Evolutionary conservation across 495 filamentous ascomycete species (phyloP).

Genomic region (Xylaria sp.): DNA sequence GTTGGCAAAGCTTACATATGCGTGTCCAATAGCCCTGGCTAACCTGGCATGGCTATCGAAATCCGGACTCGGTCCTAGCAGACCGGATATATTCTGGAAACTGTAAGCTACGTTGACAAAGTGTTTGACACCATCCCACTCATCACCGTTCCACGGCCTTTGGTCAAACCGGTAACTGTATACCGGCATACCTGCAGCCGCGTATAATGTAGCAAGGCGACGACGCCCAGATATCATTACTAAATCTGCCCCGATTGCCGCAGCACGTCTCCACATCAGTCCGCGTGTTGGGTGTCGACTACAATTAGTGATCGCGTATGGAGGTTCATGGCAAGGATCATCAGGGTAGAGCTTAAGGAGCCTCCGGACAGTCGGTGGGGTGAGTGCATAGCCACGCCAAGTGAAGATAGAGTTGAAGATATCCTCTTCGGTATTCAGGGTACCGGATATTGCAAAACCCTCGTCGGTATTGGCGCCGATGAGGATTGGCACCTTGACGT

Average conservation of each 20-base stretch:
- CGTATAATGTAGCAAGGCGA: slow-evolving; percentile 61
- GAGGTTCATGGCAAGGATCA: slow-evolving; percentile 53
- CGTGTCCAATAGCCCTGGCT: slow-evolving; percentile 58
- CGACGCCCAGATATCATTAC: slow-evolving; percentile 64
- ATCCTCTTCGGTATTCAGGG: slow-evolving; percentile 36
- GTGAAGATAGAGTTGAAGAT: slow-evolving; percentile 41
- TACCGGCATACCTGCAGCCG: slow-evolving; percentile 51
- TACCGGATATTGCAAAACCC: slow-evolving; percentile 30
- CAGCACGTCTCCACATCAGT: slow-evolving; percentile 58
- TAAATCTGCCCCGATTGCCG: slow-evolving; percentile 61
- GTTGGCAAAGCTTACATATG: slow-evolving; percentile 63
- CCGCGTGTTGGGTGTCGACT: slow-evolving; percentile 52
- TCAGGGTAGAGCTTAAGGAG: slow-evolving; percentile 60
- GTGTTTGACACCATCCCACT: slow-evolving; percentile 56
- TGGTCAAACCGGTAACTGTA: slow-evolving; percentile 71
- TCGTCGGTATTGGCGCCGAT: slow-evolving; percentile 68
- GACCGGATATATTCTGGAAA: slow-evolving; percentile 62
- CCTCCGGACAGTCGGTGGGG: slow-evolving; percentile 39
- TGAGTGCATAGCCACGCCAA: slow-evolving; percentile 44
- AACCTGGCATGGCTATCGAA: slow-evolving; percentile 53
- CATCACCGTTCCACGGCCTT: slow-evolving; percentile 47
- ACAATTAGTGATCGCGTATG: slow-evolving; percentile 51
- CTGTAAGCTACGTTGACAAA: slow-evolving; percentile 68
- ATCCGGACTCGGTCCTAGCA: slow-evolving; percentile 57
- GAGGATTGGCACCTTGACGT: slow-evolving; percentile 56